phyloP scores from a whole-genome alignment of 306 rosid species.

The Senna siamea region DNA sequence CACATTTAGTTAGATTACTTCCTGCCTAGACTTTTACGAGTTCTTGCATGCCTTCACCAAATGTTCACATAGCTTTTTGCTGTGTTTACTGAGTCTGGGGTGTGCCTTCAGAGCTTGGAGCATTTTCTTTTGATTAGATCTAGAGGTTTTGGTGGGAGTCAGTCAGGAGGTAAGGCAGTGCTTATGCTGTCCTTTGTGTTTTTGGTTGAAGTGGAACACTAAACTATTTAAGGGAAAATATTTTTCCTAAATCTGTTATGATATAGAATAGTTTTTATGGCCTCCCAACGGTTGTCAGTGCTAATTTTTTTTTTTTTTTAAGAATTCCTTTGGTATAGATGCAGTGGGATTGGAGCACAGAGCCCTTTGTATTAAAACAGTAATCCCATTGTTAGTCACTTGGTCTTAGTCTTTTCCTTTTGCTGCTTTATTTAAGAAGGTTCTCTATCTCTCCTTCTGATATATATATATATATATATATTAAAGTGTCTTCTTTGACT shows the following conservation, averaged over 20 bases:
- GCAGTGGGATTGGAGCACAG: too few relatives aligned
- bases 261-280: background rate
- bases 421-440: conserved; percentile 24
- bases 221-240: conserved; percentile 12
- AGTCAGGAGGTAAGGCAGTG: conserved; percentile 5
- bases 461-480: background rate
- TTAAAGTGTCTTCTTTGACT: conserved; percentile 22
- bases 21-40: background rate
- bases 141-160: conserved; percentile 13
- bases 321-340: conserved; percentile 14
- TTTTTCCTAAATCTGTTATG: background rate
- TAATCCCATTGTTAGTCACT: conserved; percentile 1
- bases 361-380: conserved; percentile 1
- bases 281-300: background rate
- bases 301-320: conserved; percentile 9
- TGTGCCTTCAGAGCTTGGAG: background rate
- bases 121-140: background rate
- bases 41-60: background rate
- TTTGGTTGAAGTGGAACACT: conserved; percentile 10
- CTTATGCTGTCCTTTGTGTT: conserved; percentile 2
- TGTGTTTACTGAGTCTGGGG: conserved; percentile 7
- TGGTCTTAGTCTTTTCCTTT: conserved; percentile 12
- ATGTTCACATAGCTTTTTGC: background rate
- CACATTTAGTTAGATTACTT: background rate
- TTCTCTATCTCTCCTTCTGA: conserved; percentile 18